phyloP scores from a whole-genome alignment of 1,284 basidiomycete species.

The Bjerkandera adusta region DNA sequence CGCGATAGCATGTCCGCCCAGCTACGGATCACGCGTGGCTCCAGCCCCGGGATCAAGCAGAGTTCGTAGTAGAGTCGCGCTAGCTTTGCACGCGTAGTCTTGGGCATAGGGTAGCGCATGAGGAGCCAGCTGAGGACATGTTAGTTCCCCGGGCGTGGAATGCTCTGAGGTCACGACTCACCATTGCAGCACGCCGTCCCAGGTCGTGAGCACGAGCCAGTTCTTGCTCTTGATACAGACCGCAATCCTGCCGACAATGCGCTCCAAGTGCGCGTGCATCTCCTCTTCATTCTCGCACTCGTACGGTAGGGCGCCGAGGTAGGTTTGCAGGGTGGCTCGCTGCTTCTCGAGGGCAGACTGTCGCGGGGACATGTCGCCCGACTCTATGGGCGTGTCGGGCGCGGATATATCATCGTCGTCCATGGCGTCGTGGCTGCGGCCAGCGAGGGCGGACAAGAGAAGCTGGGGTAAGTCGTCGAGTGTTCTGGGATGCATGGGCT shows the following conservation, averaged over 20 bases:
- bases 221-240: constrained; percentile 77
- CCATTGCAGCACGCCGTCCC: constrained; percentile 76
- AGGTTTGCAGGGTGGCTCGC: constrained; percentile 54
- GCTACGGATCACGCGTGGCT: constrained; percentile 65
- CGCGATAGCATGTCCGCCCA: constrained; percentile 75
- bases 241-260: constrained; percentile 70
- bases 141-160: constrained; percentile 3
- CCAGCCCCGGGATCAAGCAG: constrained; percentile 71
- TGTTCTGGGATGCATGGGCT: constrained; percentile 10
- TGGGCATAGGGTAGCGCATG: constrained; percentile 79
- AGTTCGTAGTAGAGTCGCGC: constrained; percentile 82
- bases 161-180: constrained; percentile 38
- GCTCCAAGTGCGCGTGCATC: constrained; percentile 74
- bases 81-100: constrained; percentile 72
- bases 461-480: constrained; percentile 1
- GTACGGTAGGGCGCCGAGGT: constrained; percentile 75
- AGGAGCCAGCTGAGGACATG: constrained; percentile 67
- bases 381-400: constrained; percentile 40
- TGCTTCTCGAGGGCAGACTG: constrained; percentile 48
- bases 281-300: constrained; percentile 72
- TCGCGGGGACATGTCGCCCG: constrained; percentile 27
- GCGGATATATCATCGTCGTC: constrained; percentile 52
- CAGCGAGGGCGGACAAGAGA: constrained; percentile 7
- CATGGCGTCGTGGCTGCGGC: constrained; percentile 30
- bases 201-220: constrained; percentile 68